Percentiles rank a stretch among this genome's conserved stretches.
These are phyloP conservation scores for Colletotrichum liriopes DNA, from an alignment of 2,329 filamentous ascomycete genomes.

Conservation along the genomic window DNA sequence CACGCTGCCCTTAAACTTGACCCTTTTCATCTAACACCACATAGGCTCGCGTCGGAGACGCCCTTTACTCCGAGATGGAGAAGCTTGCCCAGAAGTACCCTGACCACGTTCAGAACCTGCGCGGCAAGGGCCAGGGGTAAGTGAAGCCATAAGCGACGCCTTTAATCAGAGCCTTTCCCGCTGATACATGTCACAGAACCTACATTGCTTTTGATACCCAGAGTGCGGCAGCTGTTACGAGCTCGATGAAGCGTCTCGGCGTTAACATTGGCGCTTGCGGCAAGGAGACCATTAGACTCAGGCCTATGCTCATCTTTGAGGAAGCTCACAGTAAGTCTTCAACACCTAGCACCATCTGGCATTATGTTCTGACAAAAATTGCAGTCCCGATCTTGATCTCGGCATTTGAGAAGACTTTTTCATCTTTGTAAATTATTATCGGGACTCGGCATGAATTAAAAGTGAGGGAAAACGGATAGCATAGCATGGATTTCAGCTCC, in stretches of 20 bases:
- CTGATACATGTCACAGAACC: slow-evolving; percentile 57
- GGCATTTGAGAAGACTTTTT: slow-evolving; percentile 81
- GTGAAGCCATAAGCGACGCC: slow-evolving; percentile 12
- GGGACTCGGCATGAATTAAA: slow-evolving; percentile 11
- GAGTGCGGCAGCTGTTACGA: slow-evolving; percentile 78
- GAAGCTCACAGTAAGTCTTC: slow-evolving; percentile 69
- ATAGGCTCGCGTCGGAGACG: slow-evolving; percentile 73
- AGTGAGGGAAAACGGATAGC: slow-evolving; percentile 10
- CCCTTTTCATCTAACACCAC: slow-evolving; percentile 14
- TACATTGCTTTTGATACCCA: slow-evolving; percentile 87
- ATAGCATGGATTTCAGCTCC: slow-evolving; percentile 28
- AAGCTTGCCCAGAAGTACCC: slow-evolving; percentile 77
- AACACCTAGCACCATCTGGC: neutral
- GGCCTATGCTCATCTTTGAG: slow-evolving; percentile 88
- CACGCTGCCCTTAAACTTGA: too few relatives aligned
- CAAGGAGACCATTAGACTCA: slow-evolving; percentile 76
- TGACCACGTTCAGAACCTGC: slow-evolving; percentile 78
- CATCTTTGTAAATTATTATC: slow-evolving; percentile 49
- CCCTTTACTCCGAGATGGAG: slow-evolving; percentile 77
- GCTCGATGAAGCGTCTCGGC: slow-evolving; percentile 79
- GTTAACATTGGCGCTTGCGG: slow-evolving; percentile 87
- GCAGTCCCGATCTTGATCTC: slow-evolving; percentile 76
- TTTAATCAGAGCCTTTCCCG: neutral
- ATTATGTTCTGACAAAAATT: neutral
- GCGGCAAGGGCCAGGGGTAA: slow-evolving; percentile 79